These are phyloP conservation scores for Coemansia sp. DNA, from an alignment of 192 early-diverging fungal genomes.

Conservation along the genomic window DNA sequence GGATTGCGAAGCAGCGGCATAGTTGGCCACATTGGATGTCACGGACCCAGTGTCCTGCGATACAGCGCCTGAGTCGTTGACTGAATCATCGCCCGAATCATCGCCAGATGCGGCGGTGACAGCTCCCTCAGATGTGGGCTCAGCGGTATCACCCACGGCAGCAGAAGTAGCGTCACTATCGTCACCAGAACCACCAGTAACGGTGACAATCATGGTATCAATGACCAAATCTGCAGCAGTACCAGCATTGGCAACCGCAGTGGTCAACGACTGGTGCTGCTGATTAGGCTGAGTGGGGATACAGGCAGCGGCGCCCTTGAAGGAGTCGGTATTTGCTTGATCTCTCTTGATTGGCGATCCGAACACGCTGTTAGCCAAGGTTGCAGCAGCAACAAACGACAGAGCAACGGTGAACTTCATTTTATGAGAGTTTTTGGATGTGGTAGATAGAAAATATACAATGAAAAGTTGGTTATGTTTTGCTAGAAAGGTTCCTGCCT, in stretches of 20 bases:
- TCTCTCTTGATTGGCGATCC: slow-evolving; percentile 4
- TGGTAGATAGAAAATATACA: not conserved
- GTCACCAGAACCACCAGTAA: slow-evolving; percentile 10
- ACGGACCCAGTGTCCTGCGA: not conserved
- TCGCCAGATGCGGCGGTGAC: not conserved
- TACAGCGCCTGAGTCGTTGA: too few relatives aligned
- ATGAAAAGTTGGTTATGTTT: not conserved
- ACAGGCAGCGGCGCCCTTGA: slow-evolving; percentile 2
- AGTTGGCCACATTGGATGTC: not conserved
- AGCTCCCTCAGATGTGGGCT: not conserved
- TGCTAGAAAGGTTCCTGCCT: too few relatives aligned
- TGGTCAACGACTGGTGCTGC: not conserved
- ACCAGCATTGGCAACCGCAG: not conserved
- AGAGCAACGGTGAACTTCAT: slow-evolving; percentile 28
- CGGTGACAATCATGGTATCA: slow-evolving; percentile 31
- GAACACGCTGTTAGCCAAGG: slow-evolving; percentile 8
- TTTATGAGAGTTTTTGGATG: not conserved
- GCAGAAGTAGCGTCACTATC: not conserved
- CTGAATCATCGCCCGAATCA: too few relatives aligned
- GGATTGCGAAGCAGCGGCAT: not conserved
- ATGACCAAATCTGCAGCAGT: slow-evolving; percentile 9
- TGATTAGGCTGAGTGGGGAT: not conserved
- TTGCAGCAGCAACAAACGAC: slow-evolving; percentile 13
- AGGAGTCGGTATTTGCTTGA: not conserved
- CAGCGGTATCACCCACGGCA: not conserved